Evolutionary conservation across 1,139 yeast species (phyloP), one percentile per base, ranked within the genome.

Genomic region (Dujonia santamariae): DNA sequence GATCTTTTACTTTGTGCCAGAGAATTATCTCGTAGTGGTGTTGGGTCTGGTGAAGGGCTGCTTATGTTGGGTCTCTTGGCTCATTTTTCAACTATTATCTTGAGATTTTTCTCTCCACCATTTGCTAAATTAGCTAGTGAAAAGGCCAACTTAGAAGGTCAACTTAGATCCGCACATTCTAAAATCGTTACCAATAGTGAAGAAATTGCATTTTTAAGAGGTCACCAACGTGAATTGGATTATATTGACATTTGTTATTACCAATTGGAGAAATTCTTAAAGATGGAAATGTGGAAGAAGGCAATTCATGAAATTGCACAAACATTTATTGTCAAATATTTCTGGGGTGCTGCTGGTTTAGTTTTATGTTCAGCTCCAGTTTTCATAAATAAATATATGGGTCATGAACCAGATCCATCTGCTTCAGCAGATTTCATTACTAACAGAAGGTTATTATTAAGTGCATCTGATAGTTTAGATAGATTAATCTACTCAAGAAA

Each of bases 341-440:
- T 88, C 37, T 85, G 97, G 94, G 97, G 97, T 41, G 97, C 96
- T 3, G 86, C 94, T 30, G 97, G 97, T 5, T 72, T 90, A 42
- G 78, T 82, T 1, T 68, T 90, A 35, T 90, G 97, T 62, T 81
- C 96, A 1, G 81, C 92, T 4, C 97, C 97, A 3, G 86, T 88
- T 1, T 90, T 90, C 52, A 78, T 85, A 45, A 72, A 74, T 41
- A 78, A 80, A 39, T 78, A 78, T 44, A 46, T 69, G 37, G 73
- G 74, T 15, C 60, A 65, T 34, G 60, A 63, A 8, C 67, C 74
- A 12, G 80, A 72, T 38, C 60, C 67, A n/a, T 62, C 74, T 37
- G 72, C 77, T 6, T 78, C 88, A 2, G 86, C 85, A 7, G 83
- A 81, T 38, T 88, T 88, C 51, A 84, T 90, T 40, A 87, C 96